These are phyloP conservation scores for Cercospora janseana DNA, from an alignment of 2,329 filamentous ascomycete genomes.

Conservation along the genomic window DNA sequence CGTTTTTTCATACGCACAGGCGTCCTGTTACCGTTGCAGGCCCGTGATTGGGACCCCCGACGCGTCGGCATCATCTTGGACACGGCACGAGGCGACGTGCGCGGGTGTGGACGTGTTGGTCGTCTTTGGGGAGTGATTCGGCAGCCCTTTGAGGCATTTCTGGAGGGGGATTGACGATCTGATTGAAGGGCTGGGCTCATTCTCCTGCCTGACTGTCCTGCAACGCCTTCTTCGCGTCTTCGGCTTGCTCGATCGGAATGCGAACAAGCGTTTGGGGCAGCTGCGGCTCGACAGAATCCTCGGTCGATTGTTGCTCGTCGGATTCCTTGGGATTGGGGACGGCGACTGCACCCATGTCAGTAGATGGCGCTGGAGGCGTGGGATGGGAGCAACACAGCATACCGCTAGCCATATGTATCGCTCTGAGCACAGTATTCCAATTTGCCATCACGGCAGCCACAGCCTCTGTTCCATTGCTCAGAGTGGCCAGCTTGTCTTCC, in stretches of 20 bases:
- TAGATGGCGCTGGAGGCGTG: conserved; percentile 38
- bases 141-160: no score
- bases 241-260: conserved; percentile 72
- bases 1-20: no score
- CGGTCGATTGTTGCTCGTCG: conserved; percentile 39
- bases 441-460: conserved; percentile 82
- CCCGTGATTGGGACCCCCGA: no score
- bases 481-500: conserved; percentile 71
- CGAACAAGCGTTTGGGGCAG: conserved; percentile 80
- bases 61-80: no score
- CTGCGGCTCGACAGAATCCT: conserved; percentile 46
- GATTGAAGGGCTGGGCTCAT: no score
- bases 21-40: no score
- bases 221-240: conserved; percentile 32
- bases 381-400: conserved; percentile 63
- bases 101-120: no score
- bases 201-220: conserved; percentile 25
- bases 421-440: conserved; percentile 82
- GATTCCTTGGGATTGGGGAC: conserved; percentile 60
- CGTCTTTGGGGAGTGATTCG: no score
- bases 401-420: conserved; percentile 85
- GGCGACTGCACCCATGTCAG: conserved; percentile 51
- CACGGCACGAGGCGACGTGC: no score
- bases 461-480: conserved; percentile 80
- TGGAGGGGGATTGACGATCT: no score